These are phyloP conservation scores for Licmophora abbreviata DNA, from an alignment of 108 stramenopile species.

Conservation along the genomic window DNA sequence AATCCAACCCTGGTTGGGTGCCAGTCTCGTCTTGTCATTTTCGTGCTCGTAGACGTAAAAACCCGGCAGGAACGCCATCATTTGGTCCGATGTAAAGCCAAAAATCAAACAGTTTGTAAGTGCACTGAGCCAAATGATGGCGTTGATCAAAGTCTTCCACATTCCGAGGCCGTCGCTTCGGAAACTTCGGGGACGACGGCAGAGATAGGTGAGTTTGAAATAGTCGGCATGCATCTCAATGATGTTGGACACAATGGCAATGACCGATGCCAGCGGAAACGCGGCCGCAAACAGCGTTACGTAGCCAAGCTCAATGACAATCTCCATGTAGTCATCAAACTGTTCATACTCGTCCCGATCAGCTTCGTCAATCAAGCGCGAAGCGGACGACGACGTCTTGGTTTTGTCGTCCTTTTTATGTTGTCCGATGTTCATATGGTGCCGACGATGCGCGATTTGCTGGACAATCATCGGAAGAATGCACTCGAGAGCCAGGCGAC, in stretches of 20 bases:
- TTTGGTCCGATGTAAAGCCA: constrained; percentile 64
- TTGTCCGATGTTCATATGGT: constrained; percentile 3
- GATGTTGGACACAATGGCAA: constrained; percentile 49
- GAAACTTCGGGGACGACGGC: constrained; percentile 25
- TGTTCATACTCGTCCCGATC: constrained; percentile 56
- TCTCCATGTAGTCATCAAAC: constrained; percentile 86
- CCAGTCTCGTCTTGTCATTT: constrained; percentile 31
- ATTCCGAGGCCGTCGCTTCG: constrained; percentile 39
- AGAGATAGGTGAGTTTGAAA: constrained; percentile 57
- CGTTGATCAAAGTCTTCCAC: constrained; percentile 55
- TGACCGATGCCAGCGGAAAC: constrained; percentile 66
- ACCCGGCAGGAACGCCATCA: constrained; percentile 63
- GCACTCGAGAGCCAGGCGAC: constrained; percentile 39
- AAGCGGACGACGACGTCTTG: constrained; percentile 5
- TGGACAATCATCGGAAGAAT: constrained; percentile 33
- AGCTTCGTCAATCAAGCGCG: constrained; percentile 15
- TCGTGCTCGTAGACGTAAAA: constrained; percentile 35
- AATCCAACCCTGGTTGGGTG: constrained; percentile 48
- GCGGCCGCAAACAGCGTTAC: constrained; percentile 79
- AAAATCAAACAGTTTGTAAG: constrained; percentile 77
- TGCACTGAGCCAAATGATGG: constrained; percentile 52
- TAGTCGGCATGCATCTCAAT: constrained; percentile 59
- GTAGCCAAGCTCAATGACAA: constrained; percentile 79
- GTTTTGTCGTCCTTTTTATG: constrained; percentile 9
- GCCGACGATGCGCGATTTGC: constrained; percentile 3